phyloP scores from a whole-genome alignment of 2,329 filamentous ascomycete species.

The Aspergillus sp. region DNA sequence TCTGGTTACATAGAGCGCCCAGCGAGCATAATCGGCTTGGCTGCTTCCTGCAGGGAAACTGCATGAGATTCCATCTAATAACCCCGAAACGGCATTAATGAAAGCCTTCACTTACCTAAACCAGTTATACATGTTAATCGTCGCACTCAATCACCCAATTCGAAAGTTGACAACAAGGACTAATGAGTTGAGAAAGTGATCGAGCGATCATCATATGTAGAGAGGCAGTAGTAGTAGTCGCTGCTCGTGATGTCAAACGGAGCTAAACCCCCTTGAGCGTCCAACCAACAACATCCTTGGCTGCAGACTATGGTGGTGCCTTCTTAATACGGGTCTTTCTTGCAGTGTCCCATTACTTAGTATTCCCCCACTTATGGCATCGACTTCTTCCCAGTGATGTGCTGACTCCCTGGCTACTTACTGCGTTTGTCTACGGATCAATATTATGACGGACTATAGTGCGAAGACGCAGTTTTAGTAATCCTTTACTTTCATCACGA shows the following conservation, averaged over 20 bases:
- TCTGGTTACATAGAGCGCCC: neutral
- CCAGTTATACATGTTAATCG: no score
- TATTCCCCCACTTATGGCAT: neutral
- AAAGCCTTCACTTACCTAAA: neutral
- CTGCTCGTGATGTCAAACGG: neutral
- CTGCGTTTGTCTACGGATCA: no score
- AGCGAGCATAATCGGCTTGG: neutral
- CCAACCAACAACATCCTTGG: neutral
- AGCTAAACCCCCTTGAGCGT: slow-evolving; percentile 2
- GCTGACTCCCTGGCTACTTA: neutral
- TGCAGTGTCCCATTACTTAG: neutral
- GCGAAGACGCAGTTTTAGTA: neutral
- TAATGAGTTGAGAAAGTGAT: neutral
- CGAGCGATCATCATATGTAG: neutral
- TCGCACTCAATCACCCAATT: neutral
- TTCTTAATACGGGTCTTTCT: neutral
- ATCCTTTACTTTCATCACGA: neutral
- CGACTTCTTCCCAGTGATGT: neutral
- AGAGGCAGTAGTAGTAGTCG: neutral
- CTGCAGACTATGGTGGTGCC: neutral
- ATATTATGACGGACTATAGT: neutral
- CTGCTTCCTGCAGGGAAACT: neutral
- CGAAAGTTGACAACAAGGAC: neutral
- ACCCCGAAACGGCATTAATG: neutral
- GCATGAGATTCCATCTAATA: neutral